phyloP scores from a whole-genome alignment of 768 basidiomycete genomes.

The Podaxis sp. region DNA sequence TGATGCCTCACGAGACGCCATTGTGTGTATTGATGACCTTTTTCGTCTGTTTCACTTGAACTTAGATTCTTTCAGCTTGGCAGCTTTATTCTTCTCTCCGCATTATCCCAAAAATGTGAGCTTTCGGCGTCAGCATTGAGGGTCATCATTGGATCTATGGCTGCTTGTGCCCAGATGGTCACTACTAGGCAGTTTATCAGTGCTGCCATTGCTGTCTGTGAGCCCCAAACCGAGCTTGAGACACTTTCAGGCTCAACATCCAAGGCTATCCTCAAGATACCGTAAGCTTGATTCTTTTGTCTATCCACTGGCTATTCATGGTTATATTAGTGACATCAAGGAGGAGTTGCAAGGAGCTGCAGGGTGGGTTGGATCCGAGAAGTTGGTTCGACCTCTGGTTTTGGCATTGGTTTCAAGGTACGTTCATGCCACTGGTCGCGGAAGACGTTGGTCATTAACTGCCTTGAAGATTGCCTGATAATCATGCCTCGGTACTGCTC shows the following conservation, averaged over 20 bases:
- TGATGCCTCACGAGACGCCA: slow-evolving; percentile 47
- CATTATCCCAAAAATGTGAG: slow-evolving; percentile 65
- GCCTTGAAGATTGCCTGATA: slow-evolving; percentile 33
- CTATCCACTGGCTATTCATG: background rate
- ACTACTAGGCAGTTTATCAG: slow-evolving; percentile 61
- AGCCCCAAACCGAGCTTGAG: slow-evolving; percentile 57
- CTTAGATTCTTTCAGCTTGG: slow-evolving; percentile 49
- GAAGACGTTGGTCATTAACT: background rate
- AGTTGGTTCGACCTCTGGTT: slow-evolving; percentile 56
- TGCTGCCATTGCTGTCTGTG: slow-evolving; percentile 64
- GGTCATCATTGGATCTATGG: slow-evolving; percentile 55
- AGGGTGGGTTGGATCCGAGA: slow-evolving; percentile 53
- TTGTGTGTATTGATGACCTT: slow-evolving; percentile 38
- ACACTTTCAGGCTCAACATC: slow-evolving; percentile 41
- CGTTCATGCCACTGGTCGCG: background rate
- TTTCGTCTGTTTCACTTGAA: background rate
- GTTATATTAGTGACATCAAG: slow-evolving; percentile 39
- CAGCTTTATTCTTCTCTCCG: slow-evolving; percentile 69
- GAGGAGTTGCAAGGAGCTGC: slow-evolving; percentile 45
- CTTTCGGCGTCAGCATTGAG: slow-evolving; percentile 60
- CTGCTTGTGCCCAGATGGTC: slow-evolving; percentile 47
- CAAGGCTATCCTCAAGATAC: slow-evolving; percentile 42
- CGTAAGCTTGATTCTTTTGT: slow-evolving; percentile 38
- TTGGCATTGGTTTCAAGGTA: slow-evolving; percentile 38
- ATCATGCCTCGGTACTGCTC: slow-evolving; percentile 29